phyloP scores from a whole-genome alignment of 805 yeast species.

The Lipomyces sp. region DNA sequence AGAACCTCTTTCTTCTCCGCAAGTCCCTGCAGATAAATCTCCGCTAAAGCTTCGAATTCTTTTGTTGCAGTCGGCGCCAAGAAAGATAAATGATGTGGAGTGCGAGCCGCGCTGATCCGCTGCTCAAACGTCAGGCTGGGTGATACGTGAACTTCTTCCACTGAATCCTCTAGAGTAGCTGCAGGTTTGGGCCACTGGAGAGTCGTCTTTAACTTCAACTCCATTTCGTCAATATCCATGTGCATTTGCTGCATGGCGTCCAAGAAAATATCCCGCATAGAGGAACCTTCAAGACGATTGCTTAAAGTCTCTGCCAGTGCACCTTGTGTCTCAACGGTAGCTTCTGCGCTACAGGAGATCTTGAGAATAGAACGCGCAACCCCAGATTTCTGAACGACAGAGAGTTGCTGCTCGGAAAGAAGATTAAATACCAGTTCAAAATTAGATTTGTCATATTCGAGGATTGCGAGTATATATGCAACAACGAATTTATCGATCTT shows the following conservation, averaged over 20 bases:
- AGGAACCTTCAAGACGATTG: conserved; percentile 3
- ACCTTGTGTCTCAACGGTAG: background rate
- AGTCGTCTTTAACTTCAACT: conserved; percentile 36
- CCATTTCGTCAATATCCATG: conserved; percentile 36
- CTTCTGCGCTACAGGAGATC: conserved; percentile 6
- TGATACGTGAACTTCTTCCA: conserved; percentile 41
- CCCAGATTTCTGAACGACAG: conserved; percentile 14
- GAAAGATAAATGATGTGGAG: conserved; percentile 19
- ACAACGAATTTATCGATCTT: conserved; percentile 53
- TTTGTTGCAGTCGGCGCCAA: conserved; percentile 26
- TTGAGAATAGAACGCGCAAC: conserved; percentile 17
- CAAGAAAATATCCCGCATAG: conserved; percentile 29
- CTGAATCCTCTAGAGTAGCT: conserved; percentile 22
- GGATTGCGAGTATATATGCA: conserved; percentile 51
- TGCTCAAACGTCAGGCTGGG: conserved; percentile 41
- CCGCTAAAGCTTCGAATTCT: conserved; percentile 26
- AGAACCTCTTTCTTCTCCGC: conserved; percentile 22
- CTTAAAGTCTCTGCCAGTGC: conserved; percentile 13
- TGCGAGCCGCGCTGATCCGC: conserved; percentile 19
- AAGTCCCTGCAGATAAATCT: conserved; percentile 27
- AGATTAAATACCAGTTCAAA: conserved; percentile 22
- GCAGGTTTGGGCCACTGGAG: conserved; percentile 17
- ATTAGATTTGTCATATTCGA: conserved; percentile 51
- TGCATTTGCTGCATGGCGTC: conserved; percentile 31
- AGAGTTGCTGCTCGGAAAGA: conserved; percentile 11